phyloP scores from a whole-genome alignment of 495 filamentous ascomycete genomes.

The Penicillium flavigenum region DNA sequence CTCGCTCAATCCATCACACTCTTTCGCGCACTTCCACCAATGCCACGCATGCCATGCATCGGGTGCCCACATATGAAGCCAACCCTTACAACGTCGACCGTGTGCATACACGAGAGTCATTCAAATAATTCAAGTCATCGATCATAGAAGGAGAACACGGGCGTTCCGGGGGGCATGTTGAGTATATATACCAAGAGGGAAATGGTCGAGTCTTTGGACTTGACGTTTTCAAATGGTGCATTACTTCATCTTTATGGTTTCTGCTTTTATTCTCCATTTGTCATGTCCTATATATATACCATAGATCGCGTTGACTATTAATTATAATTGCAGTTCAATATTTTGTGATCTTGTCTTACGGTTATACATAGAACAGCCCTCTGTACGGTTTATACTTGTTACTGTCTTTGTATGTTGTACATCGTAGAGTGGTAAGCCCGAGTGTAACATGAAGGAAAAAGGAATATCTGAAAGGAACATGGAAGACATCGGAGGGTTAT shows the following conservation, averaged over 20 bases:
- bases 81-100: conserved; percentile 36
- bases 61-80: conserved; percentile 30
- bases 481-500: no score
- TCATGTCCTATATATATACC: neutral
- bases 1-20: conserved; percentile 10
- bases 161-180: neutral
- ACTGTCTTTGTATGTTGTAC: no score
- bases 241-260: neutral
- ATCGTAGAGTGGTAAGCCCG: no score
- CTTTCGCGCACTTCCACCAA: conserved; percentile 24
- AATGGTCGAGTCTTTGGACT: neutral
- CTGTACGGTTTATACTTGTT: no score
- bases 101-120: conserved; percentile 32
- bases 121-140: conserved; percentile 13
- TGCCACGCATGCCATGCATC: conserved; percentile 16
- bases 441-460: no score
- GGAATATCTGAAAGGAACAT: no score
- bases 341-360: neutral
- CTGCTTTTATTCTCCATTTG: neutral
- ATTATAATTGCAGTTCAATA: conserved; percentile 3
- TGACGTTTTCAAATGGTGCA: neutral
- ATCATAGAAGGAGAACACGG: neutral
- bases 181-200: neutral
- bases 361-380: no score
- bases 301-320: conserved; percentile 8